These are phyloP conservation scores for Xylaria acuta DNA, from an alignment of 495 filamentous ascomycete genomes.

Conservation along the genomic window DNA sequence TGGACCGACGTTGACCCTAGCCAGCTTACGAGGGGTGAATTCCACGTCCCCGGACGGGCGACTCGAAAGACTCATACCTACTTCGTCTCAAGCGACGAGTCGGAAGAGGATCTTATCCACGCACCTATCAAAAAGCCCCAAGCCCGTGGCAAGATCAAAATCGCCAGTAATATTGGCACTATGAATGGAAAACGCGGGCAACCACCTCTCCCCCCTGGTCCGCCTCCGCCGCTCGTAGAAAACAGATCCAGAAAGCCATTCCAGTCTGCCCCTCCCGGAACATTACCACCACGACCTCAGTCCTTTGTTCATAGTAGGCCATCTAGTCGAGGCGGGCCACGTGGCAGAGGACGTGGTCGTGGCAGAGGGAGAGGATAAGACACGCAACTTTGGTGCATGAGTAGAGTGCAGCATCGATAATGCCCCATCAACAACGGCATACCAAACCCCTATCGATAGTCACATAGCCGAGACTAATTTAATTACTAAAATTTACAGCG, in stretches of 20 bases:
- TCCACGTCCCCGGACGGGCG: conserved; percentile 45
- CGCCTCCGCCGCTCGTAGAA: conserved; percentile 29
- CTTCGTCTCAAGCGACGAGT: conserved; percentile 51
- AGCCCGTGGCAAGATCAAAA: conserved; percentile 38
- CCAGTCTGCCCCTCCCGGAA: conserved; percentile 27
- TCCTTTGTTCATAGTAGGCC: conserved; percentile 17
- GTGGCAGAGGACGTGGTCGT: conserved; percentile 35
- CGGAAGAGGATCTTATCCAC: conserved; percentile 50
- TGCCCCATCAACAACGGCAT: not conserved
- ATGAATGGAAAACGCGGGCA: conserved; percentile 20
- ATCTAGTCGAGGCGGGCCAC: conserved; percentile 26
- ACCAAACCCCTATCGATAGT: not conserved
- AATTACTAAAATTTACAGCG: not conserved
- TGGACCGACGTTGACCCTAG: conserved; percentile 23
- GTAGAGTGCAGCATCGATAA: not conserved
- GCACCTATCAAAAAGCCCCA: conserved; percentile 39
- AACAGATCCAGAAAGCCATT: conserved; percentile 23
- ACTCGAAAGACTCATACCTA: conserved; percentile 47
- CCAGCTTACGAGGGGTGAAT: conserved; percentile 25
- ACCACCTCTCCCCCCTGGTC: conserved; percentile 39
- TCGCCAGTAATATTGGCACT: conserved; percentile 38
- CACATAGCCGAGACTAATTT: not conserved
- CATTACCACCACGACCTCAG: conserved; percentile 33
- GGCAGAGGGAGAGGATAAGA: conserved; percentile 34
- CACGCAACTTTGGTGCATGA: not conserved